Evolutionary conservation across 352 stramenopile genomes (phyloP).

Genomic region (Globisporangium takayamanum): DNA sequence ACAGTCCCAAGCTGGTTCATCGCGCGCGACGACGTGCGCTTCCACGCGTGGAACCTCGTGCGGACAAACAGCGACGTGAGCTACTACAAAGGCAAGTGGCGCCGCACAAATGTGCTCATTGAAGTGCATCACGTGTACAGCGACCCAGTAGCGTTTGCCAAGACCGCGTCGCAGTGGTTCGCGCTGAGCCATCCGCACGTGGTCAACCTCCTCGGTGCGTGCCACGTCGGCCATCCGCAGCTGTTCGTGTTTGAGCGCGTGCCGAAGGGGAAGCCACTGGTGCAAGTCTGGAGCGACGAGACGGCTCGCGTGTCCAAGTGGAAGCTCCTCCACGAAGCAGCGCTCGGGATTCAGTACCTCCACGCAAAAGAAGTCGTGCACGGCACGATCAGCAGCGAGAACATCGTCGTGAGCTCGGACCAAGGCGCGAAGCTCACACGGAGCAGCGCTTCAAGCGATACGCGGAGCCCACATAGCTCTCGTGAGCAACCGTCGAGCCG

Average conservation of each 20-base stretch:
- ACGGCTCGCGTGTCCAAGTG: neutral
- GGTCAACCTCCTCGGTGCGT: conserved; percentile 2
- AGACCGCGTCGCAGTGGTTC: neutral
- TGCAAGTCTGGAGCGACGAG: neutral
- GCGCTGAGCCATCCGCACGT: conserved; percentile 9
- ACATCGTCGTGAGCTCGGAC: conserved; percentile 1
- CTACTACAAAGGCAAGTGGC: conserved; percentile 5
- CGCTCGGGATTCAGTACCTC: conserved; percentile 21
- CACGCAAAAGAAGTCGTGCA: conserved; percentile 21
- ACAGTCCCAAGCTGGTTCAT: neutral
- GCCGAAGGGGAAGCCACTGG: neutral
- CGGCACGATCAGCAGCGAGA: conserved; percentile 7
- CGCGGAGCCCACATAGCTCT: neutral
- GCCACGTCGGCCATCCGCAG: neutral
- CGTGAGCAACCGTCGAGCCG: neutral
- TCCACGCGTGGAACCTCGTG: neutral
- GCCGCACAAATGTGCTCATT: conserved; percentile 1
- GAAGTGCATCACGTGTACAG: neutral
- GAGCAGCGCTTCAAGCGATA: no score
- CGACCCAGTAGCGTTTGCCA: neutral
- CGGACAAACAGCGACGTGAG: neutral
- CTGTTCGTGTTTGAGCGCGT: conserved; percentile 4
- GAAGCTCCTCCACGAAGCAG: conserved; percentile 16
- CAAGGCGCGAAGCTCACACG: no score
- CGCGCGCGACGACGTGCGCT: conserved; percentile 1